These are phyloP conservation scores for Ichthyophonus hoferi DNA, from an alignment of 208 protist species.

Conservation along the genomic window DNA sequence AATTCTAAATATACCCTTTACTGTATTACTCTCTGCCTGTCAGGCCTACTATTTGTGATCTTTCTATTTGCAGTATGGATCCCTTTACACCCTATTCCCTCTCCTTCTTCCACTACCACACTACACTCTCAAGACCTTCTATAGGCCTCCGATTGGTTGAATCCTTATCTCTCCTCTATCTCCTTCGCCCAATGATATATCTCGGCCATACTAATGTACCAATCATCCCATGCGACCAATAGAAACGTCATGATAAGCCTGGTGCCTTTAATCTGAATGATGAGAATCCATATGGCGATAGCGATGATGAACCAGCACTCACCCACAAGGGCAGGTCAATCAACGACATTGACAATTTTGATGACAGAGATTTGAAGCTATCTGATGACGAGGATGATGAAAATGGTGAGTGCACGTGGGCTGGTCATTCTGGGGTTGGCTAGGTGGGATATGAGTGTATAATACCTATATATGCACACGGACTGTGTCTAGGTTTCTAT, in stretches of 20 bases:
- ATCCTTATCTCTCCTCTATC: neutral
- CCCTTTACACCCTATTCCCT: neutral
- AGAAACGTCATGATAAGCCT: neutral
- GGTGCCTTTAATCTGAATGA: neutral
- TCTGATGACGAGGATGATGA: constrained; percentile 14
- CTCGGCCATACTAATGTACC: neutral
- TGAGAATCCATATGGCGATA: neutral
- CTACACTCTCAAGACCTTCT: too few relatives aligned
- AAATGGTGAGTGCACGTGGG: neutral
- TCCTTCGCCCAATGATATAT: neutral
- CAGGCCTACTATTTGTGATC: too few relatives aligned
- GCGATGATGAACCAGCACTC: constrained; percentile 2
- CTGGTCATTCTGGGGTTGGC: neutral
- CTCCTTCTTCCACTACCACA: neutral
- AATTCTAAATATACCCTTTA: too few relatives aligned
- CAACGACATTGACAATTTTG: constrained; percentile 20
- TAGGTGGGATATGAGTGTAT: too few relatives aligned
- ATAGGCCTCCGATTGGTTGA: too few relatives aligned
- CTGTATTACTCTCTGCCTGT: too few relatives aligned
- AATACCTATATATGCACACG: too few relatives aligned
- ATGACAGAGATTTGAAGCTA: neutral
- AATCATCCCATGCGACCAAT: neutral
- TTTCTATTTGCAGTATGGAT: too few relatives aligned
- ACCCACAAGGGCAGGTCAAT: constrained; percentile 14
- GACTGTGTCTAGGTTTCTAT: too few relatives aligned